Base-by-base conservation (phyloP, 495 filamentous ascomycete genomes). In the Oidiodendron maius region DNA sequence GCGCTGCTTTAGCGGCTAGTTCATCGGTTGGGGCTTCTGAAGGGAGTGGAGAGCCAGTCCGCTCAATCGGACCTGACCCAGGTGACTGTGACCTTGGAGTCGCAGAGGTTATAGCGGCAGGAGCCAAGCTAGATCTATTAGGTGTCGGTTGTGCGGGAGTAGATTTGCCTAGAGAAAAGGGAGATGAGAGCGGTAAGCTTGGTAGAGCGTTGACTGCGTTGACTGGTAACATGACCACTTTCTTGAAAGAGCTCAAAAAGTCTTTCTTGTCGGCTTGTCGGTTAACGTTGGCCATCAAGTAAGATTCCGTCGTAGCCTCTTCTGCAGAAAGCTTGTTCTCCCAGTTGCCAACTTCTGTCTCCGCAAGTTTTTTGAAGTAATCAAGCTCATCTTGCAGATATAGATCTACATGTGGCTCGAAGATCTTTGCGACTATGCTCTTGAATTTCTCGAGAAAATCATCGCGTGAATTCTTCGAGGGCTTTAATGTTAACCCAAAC, bases 161-260 rank as follows among this genome's bases (percentile, higher is more conserved):
- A 26, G 50, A 30, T 21, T 52, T 55, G 10, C 67, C 59, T 8
- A 62, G 30, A 15, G 46, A 43, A 40, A 57, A 57, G 3, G 30
- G 44, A 17, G 51, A 43, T 40, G 71, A 74, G 17, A 71, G 72
- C 30, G 78, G 80, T 15, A 49, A 52, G 4, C 67, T 63, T 35
- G 71, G 71, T 40, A 84, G 77, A 4, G 63, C 73, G 3, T 88
- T 89, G 3, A 97, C 67, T 20, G 91, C 89, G 40, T 88, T 93
- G 23, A 97, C 91, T 18, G 94, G 94, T 82, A 95, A 89, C 87
- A 97, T 95, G 53, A 99, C 88, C 9, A 99, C 93, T 60, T 99
- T 97, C 64, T 89, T 96, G 71, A 99, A 99, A 1, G 90, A 94
- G 15, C 81, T 91, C 55, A 99, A 61, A 59, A 99, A 99, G 63